These are phyloP conservation scores for Penicillium lagena DNA, from an alignment of 495 filamentous ascomycete species.

Conservation along the genomic window DNA sequence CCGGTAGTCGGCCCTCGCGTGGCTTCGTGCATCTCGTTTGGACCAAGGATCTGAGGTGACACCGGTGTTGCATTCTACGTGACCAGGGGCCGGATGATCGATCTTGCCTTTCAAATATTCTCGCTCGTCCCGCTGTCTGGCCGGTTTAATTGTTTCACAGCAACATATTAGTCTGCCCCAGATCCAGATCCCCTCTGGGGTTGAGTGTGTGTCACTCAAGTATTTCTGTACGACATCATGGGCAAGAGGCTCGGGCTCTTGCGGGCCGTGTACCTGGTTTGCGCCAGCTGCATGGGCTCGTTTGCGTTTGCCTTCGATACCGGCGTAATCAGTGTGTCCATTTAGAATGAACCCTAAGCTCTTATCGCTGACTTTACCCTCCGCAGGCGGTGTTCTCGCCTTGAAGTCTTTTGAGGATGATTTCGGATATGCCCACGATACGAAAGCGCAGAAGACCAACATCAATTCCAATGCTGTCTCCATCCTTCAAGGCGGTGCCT, in stretches of 20 bases:
- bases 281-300: slow-evolving; percentile 33
- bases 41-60: too few species aligned
- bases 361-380: neutral
- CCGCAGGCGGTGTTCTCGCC: slow-evolving; percentile 29
- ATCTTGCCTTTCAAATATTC: too few species aligned
- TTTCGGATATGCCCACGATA: slow-evolving; percentile 23
- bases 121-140: too few species aligned
- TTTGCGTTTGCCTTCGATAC: slow-evolving; percentile 36
- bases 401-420: slow-evolving; percentile 32
- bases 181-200: too few species aligned
- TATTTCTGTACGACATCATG: slow-evolving; percentile 8
- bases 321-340: slow-evolving; percentile 28
- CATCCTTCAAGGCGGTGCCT: slow-evolving; percentile 40
- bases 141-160: too few species aligned
- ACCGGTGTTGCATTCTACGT: too few species aligned
- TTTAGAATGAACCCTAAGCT: neutral
- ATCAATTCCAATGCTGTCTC: slow-evolving; percentile 40
- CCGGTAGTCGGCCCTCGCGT: too few species aligned
- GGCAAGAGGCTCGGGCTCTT: slow-evolving; percentile 26
- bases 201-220: too few species aligned
- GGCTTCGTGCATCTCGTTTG: too few species aligned
- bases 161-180: too few species aligned
- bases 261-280: slow-evolving; percentile 27
- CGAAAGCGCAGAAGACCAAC: slow-evolving; percentile 26
- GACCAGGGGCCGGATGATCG: too few species aligned